Evolutionary conservation across 345 rosid species (phyloP).

Genomic region (Hevea brasiliensis): DNA sequence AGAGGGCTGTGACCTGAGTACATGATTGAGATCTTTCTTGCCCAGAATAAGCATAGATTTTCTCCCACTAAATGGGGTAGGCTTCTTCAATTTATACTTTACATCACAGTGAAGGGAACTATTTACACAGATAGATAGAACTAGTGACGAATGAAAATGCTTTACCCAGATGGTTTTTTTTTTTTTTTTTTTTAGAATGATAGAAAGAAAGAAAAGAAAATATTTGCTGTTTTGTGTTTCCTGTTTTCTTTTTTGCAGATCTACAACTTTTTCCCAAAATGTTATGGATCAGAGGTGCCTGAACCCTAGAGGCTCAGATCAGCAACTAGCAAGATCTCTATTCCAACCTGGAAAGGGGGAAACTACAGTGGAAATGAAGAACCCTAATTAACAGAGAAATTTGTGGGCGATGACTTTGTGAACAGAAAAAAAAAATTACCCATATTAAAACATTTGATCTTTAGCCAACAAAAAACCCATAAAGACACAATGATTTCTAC

Average conservation of each 20-base stretch:
- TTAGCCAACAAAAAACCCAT: neutral
- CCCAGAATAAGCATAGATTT: neutral
- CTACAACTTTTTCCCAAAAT: neutral
- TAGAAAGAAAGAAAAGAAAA: neutral
- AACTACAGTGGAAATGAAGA: neutral
- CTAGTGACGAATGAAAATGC: no score
- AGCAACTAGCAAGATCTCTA: neutral
- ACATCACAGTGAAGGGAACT: no score
- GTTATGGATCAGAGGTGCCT: neutral
- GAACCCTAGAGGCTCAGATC: neutral
- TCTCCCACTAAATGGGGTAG: neutral
- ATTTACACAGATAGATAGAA: no score
- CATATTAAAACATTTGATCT: neutral
- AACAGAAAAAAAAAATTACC: neutral
- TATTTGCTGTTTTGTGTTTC: no score
- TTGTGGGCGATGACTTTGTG: no score
- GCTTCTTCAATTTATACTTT: no score
- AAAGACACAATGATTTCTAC: neutral
- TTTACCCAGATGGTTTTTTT: neutral
- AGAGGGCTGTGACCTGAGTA: neutral
- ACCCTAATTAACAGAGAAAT: no score
- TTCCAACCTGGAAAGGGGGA: neutral
- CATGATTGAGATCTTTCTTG: neutral
- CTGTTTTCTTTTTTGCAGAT: neutral
- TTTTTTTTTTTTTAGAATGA: no score